A percentile compares a stretch with the other conserved stretches of the same genome.
These are phyloP conservation scores for Bullera alba DNA, from an alignment of 768 basidiomycete species.

Conservation along the genomic window DNA sequence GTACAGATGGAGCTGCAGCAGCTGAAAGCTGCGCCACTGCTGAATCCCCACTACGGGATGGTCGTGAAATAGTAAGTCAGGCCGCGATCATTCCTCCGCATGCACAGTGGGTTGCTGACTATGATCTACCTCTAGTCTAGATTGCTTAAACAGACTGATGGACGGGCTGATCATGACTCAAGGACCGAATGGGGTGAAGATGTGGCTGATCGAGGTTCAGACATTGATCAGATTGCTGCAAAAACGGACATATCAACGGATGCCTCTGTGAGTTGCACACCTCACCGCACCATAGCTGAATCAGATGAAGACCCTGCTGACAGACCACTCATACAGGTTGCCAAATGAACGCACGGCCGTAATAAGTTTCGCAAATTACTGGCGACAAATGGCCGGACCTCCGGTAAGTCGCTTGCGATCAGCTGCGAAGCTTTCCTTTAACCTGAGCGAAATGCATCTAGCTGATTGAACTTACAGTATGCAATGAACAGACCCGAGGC, in stretches of 20 bases:
- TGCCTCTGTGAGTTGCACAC: constrained; percentile 24
- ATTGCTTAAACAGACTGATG: constrained; percentile 27
- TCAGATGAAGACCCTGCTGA: constrained; percentile 3
- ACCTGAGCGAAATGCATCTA: not conserved
- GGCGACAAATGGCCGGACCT: constrained; percentile 24
- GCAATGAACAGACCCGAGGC: constrained; percentile 33
- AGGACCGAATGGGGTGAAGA: constrained; percentile 16
- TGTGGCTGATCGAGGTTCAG: constrained; percentile 38
- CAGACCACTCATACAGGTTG: constrained; percentile 5
- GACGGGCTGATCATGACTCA: constrained; percentile 17
- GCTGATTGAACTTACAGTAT: constrained; percentile 10
- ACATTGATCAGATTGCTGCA: constrained; percentile 19
- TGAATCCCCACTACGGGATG: constrained; percentile 33
- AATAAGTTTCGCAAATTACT: constrained; percentile 27
- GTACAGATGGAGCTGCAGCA: constrained; percentile 19
- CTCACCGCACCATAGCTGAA: not conserved
- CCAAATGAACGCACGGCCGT: constrained; percentile 20
- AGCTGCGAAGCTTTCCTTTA: not conserved
- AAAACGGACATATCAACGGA: constrained; percentile 23
- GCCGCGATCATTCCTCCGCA: not conserved
- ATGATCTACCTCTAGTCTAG: constrained; percentile 11
- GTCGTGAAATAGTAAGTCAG: constrained; percentile 31
- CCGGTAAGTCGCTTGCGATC: constrained; percentile 23
- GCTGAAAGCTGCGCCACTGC: constrained; percentile 25
- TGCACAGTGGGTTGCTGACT: not conserved